Conservation (phyloP, 2,329 filamentous ascomycete genomes). For the Colletotrichum melonis region DNA sequence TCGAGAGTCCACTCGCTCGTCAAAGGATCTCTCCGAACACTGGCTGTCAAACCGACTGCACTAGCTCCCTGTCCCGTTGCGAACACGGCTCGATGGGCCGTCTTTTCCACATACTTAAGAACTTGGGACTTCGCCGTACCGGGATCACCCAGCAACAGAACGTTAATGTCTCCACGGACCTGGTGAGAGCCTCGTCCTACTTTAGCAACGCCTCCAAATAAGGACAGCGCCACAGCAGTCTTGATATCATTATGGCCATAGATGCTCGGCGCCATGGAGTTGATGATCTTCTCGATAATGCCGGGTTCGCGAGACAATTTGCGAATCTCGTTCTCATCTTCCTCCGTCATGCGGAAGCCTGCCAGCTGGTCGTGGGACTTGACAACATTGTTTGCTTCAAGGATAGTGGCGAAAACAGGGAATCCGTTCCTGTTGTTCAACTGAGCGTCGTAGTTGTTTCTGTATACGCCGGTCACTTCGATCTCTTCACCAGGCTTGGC, state of each 20-base stretch:
- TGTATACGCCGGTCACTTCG: slow-evolving; percentile 95
- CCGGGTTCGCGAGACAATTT: slow-evolving; percentile 88
- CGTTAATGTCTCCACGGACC: slow-evolving; percentile 97
- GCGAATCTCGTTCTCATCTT: slow-evolving; percentile 93
- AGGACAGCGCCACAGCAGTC: slow-evolving; percentile 91
- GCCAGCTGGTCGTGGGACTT: slow-evolving; percentile 98
- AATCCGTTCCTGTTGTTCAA: slow-evolving; percentile 99
- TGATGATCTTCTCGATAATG: slow-evolving; percentile 92
- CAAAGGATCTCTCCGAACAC: slow-evolving; percentile 92
- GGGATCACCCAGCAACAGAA: slow-evolving; percentile 93
- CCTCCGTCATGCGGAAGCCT: slow-evolving; percentile 93
- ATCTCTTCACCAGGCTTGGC: slow-evolving; percentile 98
- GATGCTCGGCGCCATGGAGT: slow-evolving; percentile 95
- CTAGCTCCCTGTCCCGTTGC: slow-evolving; percentile 97
- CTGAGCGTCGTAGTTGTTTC: slow-evolving; percentile 97
- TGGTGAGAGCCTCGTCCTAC: slow-evolving; percentile 87
- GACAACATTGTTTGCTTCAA: slow-evolving; percentile 97
- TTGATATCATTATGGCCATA: slow-evolving; percentile 98
- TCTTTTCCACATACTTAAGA: slow-evolving; percentile 97
- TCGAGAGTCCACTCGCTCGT: slow-evolving; percentile 98
- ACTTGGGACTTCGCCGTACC: slow-evolving; percentile 98
- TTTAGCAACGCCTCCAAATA: slow-evolving; percentile 96
- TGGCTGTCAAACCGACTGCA: slow-evolving; percentile 96
- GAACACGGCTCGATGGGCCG: slow-evolving; percentile 95
- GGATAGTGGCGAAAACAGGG: slow-evolving; percentile 96